Evolutionary conservation across 2,329 filamentous ascomycete genomes (phyloP).

Genomic region (Pestalotiopsis sp.): DNA sequence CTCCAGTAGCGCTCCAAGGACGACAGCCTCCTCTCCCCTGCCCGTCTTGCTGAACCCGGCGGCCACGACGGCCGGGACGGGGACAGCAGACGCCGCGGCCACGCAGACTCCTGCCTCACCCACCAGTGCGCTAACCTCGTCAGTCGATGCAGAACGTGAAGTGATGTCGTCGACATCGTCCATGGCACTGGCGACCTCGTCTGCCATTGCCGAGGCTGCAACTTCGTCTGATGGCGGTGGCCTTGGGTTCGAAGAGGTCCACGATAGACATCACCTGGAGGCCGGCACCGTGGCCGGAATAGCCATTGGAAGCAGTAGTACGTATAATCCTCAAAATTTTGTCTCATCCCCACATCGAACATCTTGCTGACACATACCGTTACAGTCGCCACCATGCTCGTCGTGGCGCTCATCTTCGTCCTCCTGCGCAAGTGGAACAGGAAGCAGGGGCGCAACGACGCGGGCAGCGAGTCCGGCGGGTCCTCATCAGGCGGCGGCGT

Average conservation of each 20-base stretch:
- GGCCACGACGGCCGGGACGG: not conserved
- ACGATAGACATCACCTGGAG: not conserved
- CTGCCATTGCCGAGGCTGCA: not conserved
- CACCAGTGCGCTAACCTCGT: not conserved
- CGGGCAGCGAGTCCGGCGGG: not conserved
- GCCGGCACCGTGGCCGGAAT: conserved; percentile 7
- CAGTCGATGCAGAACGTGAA: not conserved
- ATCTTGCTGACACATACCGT: not conserved
- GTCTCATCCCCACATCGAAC: not conserved
- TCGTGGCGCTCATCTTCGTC: conserved; percentile 3
- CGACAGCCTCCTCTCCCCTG: not conserved
- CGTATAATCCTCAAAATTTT: not conserved
- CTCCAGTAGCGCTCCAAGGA: not conserved
- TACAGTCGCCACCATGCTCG: not conserved
- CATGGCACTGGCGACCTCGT: no score
- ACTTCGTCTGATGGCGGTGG: not conserved
- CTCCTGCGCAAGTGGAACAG: conserved; percentile 10
- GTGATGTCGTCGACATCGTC: not conserved
- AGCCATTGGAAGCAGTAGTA: conserved; percentile 8
- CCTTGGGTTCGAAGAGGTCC: not conserved
- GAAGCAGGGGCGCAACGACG: not conserved
- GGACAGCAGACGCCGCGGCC: not conserved
- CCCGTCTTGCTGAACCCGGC: not conserved
- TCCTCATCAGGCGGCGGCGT: not conserved
- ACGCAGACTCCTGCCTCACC: not conserved